Evolutionary conservation across 768 basidiomycete genomes (phyloP).

Genomic region (Pulveroboletus sp.): DNA sequence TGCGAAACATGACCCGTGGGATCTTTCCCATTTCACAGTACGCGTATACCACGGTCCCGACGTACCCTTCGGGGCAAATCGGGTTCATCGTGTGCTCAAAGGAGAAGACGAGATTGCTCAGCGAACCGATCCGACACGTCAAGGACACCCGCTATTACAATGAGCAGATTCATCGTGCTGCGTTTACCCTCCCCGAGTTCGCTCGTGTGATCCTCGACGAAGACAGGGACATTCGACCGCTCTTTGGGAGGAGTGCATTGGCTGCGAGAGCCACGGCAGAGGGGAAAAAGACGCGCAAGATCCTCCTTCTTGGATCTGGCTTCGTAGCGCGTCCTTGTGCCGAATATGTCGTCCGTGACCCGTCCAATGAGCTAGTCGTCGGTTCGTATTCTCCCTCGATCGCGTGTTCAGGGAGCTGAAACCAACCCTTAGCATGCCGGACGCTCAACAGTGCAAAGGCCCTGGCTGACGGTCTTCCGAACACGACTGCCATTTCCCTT

Average conservation of each 20-base stretch:
- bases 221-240: conserved; percentile 64
- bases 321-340: conserved; percentile 97
- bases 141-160: conserved; percentile 83
- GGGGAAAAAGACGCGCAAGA: conserved; percentile 51
- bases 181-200: conserved; percentile 95
- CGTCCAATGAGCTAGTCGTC: conserved; percentile 80
- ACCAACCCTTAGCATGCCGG: conserved; percentile 65
- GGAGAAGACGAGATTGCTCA: conserved; percentile 65
- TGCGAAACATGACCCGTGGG: conserved; percentile 62
- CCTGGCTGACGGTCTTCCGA: conserved; percentile 65
- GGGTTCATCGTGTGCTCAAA: conserved; percentile 91
- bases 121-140: conserved; percentile 70
- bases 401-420: conserved; percentile 1
- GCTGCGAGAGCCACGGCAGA: conserved; percentile 42
- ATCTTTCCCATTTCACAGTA: conserved; percentile 86
- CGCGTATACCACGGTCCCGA: conserved; percentile 95
- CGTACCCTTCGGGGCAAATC: conserved; percentile 98
- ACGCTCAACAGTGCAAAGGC: conserved; percentile 75
- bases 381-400: conserved; percentile 44
- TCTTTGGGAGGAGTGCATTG: conserved; percentile 65
- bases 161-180: conserved; percentile 68
- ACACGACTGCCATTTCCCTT: conserved; percentile 71
- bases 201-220: conserved; percentile 73
- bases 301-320: conserved; percentile 91
- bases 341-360: conserved; percentile 84